These are phyloP conservation scores for Carex cristatella DNA, from an alignment of 176 grass and related monocot species.

Conservation along the genomic window DNA sequence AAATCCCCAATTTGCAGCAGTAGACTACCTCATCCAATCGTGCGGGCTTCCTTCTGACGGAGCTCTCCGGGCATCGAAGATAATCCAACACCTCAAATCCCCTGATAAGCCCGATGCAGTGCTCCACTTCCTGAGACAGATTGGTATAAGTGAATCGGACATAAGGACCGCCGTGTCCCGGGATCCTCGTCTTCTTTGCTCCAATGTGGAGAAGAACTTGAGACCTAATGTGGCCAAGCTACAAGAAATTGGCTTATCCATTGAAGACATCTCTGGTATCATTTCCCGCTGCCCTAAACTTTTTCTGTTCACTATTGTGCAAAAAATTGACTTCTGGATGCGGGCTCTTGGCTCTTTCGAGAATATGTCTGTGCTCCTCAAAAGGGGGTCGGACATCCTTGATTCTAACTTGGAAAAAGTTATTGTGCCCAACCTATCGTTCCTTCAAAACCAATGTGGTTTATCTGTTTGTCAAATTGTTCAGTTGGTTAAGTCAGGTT, in stretches of 20 bases:
- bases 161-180: neutral
- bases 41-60: too few relatives aligned
- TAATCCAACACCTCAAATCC: too few relatives aligned
- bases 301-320: neutral
- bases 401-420: neutral
- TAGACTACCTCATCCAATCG: too few relatives aligned
- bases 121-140: neutral
- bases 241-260: neutral
- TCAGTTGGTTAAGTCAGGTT: neutral
- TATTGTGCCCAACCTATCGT: slow-evolving; percentile 22
- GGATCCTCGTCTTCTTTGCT: neutral
- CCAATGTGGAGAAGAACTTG: neutral
- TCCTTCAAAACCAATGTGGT: slow-evolving; percentile 22
- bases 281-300: neutral
- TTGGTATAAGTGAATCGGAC: neutral
- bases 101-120: too few relatives aligned
- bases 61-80: too few relatives aligned
- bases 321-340: neutral
- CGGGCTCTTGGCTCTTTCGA: neutral
- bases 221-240: neutral
- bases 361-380: neutral
- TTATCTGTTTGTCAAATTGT: slow-evolving; percentile 31
- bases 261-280: neutral
- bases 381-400: neutral
- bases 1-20: too few relatives aligned